Evolutionary conservation across 2,329 filamentous ascomycete species (phyloP).

Genomic region (Pestalotiopsis sp.): DNA sequence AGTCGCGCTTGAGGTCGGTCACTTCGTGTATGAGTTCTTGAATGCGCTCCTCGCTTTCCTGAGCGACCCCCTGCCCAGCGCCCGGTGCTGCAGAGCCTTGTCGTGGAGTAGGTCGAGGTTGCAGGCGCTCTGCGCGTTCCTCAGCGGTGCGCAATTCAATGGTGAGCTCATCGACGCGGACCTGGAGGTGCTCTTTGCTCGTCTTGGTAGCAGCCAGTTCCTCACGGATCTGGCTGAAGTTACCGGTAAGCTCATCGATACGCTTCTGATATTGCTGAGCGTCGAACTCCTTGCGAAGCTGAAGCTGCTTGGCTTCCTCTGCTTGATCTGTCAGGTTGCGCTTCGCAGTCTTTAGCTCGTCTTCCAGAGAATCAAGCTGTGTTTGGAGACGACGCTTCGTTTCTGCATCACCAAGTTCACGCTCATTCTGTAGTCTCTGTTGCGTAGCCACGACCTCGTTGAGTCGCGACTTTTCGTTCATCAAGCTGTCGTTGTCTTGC

Average conservation of each 20-base stretch:
- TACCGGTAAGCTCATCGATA: constrained; percentile 87
- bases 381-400: constrained; percentile 76
- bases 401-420: constrained; percentile 82
- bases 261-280: constrained; percentile 85
- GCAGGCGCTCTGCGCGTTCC: constrained; percentile 80
- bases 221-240: constrained; percentile 78
- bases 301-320: constrained; percentile 82
- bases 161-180: constrained; percentile 83
- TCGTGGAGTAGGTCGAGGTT: constrained; percentile 74
- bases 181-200: constrained; percentile 84
- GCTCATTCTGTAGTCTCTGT: constrained; percentile 89
- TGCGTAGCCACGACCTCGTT: constrained; percentile 83
- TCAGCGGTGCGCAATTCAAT: constrained; percentile 88
- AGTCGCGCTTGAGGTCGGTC: constrained; percentile 82
- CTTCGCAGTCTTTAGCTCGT: constrained; percentile 77
- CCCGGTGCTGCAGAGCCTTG: constrained; percentile 46
- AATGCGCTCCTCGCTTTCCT: constrained; percentile 61
- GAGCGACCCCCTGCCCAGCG: constrained; percentile 38
- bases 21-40: constrained; percentile 85
- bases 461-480: constrained; percentile 82
- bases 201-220: constrained; percentile 87
- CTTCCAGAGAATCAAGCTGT: constrained; percentile 77
- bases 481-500: constrained; percentile 83
- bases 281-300: constrained; percentile 87
- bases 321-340: constrained; percentile 81